A percentile compares a stretch with the other conserved stretches of the same genome.
phyloP scores from a whole-genome alignment of 163 green algal genomes.

The Botryococcus braunii region DNA sequence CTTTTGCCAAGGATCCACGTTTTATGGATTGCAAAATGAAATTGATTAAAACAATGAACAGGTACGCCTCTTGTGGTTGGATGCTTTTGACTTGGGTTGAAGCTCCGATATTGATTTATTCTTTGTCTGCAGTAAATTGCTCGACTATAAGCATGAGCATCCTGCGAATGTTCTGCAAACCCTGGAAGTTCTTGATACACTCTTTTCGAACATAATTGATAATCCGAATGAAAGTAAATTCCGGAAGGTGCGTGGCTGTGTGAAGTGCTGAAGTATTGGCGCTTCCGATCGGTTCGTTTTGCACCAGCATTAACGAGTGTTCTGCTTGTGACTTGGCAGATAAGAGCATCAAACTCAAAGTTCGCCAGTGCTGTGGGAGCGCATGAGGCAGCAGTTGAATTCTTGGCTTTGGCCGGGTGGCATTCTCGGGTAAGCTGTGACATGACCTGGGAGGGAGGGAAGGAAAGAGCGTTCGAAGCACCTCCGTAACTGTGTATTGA shows the following conservation, averaged over 20 bases:
- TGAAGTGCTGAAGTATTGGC: no score
- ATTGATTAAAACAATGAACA: no score
- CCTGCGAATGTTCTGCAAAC: neutral
- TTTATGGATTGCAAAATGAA: no score
- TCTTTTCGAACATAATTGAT: neutral
- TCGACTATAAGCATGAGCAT: constrained; percentile 6
- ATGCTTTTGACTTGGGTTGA: no score
- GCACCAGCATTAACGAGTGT: neutral
- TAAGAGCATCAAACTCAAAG: neutral
- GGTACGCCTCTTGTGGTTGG: no score
- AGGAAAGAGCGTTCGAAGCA: no score
- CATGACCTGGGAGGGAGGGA: no score
- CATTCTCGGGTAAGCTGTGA: no score
- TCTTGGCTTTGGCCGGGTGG: neutral
- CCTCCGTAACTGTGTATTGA: no score
- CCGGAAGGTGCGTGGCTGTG: neutral
- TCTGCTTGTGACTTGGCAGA: neutral
- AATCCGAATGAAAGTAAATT: constrained; percentile 2
- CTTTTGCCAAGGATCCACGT: no score
- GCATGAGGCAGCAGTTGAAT: neutral
- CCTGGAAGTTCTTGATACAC: neutral
- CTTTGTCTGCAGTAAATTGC: neutral
- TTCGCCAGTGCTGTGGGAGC: neutral
- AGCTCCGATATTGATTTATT: no score
- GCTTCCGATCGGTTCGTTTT: no score